Evolutionary conservation across 805 yeast species (phyloP), one percentile per base, ranked within the genome.

Genomic region (Yamadazyma sp.): DNA sequence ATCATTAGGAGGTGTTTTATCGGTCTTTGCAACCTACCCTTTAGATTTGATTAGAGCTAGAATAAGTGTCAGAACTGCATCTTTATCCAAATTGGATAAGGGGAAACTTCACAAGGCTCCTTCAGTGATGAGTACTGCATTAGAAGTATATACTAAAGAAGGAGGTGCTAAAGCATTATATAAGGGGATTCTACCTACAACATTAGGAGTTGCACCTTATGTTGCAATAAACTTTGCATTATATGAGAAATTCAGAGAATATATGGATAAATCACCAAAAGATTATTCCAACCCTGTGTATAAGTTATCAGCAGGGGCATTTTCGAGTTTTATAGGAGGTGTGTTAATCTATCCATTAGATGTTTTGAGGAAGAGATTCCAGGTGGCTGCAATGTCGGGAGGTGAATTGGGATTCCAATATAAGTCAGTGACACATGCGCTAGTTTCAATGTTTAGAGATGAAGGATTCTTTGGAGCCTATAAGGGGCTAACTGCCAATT

Each of bases 151-250:
- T 58, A 50, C 48, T 11, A 73, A 70, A 11, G 98, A 91, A 60
- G 98, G 98, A 23, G 96, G 96, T 0, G 16, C 86, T 7, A 42
- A 53, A 2, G 95, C 88, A 0, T 65, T 91, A 11, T 91, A 86
- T 55, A 70, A 89, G 33, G 98, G 98, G 3, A 68, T 89, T 9
- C 66, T 81, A 42, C 96, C 98, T n/a, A 91, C 98, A 0, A 78
- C 89, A 1, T 61, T 86, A 38, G 97, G 98, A 1, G 96, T 93
- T 14, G 97, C 96, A 1, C 97, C 98, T 1, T 93, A 89, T 53
- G 96, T 87, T 21, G 96, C 96, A 4, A 74, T 91, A 34, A 91
- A 89, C 60, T 91, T 91, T 55, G 82, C 96, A 2, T 78, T 87
- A 30, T 91, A 89, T 65, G 98, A 93, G 53, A 78, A 75, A 42